Percentiles rank a stretch among this genome's conserved stretches.
Evolutionary conservation across 805 yeast genomes (phyloP).

Genomic region (Huiozyma sinensis): DNA sequence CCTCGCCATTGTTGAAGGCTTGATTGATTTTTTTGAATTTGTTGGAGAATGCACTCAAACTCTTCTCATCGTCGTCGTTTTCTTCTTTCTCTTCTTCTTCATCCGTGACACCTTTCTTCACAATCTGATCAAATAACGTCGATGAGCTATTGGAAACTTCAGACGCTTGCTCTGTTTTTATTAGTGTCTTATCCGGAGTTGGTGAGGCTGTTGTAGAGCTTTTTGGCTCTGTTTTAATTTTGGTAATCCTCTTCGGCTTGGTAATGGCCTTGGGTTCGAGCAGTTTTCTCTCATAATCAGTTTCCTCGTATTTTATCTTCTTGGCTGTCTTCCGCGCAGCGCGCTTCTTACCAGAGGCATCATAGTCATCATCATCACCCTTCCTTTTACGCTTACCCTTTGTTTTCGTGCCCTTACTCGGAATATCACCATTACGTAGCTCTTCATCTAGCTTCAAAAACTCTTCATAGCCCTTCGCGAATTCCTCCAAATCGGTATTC

Average conservation of each 20-base stretch:
- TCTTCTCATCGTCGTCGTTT: slow-evolving; percentile 5
- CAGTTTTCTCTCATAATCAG: slow-evolving; percentile 19
- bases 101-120: slow-evolving; percentile 6
- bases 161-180: not conserved
- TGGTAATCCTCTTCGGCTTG: slow-evolving; percentile 17
- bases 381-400: slow-evolving; percentile 25
- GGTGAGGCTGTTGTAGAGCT: slow-evolving; percentile 5
- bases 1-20: slow-evolving; percentile 16
- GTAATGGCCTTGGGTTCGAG: slow-evolving; percentile 18
- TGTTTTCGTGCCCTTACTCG: slow-evolving; percentile 35
- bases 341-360: slow-evolving; percentile 17
- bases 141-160: slow-evolving; percentile 3
- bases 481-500: slow-evolving; percentile 72
- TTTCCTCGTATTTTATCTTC: slow-evolving; percentile 19
- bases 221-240: slow-evolving; percentile 16
- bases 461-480: slow-evolving; percentile 52
- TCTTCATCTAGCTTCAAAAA: slow-evolving; percentile 58
- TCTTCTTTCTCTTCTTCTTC: slow-evolving; percentile 6
- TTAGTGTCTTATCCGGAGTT: slow-evolving; percentile 5
- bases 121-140: slow-evolving; percentile 13
- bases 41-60: slow-evolving; percentile 22
- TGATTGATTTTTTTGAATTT: slow-evolving; percentile 24
- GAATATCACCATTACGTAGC: slow-evolving; percentile 41
- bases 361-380: slow-evolving; percentile 23
- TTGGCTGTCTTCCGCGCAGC: slow-evolving; percentile 13